These are phyloP conservation scores for Capniomyces stellatus DNA, from an alignment of 371 early-diverging fungal genomes.

Conservation along the genomic window DNA sequence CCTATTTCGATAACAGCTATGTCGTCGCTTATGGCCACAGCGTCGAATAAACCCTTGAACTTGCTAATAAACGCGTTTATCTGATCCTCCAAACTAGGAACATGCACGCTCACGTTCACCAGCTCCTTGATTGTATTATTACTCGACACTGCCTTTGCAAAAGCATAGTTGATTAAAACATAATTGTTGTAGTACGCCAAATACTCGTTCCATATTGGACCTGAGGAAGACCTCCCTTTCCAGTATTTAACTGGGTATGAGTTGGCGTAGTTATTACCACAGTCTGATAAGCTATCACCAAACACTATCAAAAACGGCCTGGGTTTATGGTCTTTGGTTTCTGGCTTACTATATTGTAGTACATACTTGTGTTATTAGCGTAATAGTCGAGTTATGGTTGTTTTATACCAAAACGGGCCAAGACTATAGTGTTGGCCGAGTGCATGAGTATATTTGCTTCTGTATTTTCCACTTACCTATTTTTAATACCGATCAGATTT, in stretches of 20 bases:
- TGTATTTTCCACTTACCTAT: no score
- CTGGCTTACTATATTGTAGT: no score
- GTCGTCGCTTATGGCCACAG: constrained; percentile 2
- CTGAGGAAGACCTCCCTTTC: constrained; percentile 31
- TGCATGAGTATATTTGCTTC: no score
- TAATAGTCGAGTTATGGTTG: no score
- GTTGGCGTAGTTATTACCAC: constrained; percentile 9
- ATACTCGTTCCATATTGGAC: constrained; percentile 37
- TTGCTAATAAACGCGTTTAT: background rate
- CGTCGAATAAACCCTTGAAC: background rate
- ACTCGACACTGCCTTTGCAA: constrained; percentile 13
- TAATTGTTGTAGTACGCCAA: constrained; percentile 17
- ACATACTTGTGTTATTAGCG: no score
- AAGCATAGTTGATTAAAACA: constrained; percentile 26
- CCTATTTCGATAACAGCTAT: constrained; percentile 18
- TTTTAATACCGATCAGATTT: no score
- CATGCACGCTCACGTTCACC: background rate
- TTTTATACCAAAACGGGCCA: no score
- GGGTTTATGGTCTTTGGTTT: no score
- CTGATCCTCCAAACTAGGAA: constrained; percentile 7
- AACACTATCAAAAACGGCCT: constrained; percentile 15
- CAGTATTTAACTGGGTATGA: constrained; percentile 12
- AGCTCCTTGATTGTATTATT: background rate
- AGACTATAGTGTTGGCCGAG: no score
- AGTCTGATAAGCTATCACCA: constrained; percentile 20